phyloP scores from a whole-genome alignment of 2,329 filamentous ascomycete genomes.

The Fusarium caatingaense region DNA sequence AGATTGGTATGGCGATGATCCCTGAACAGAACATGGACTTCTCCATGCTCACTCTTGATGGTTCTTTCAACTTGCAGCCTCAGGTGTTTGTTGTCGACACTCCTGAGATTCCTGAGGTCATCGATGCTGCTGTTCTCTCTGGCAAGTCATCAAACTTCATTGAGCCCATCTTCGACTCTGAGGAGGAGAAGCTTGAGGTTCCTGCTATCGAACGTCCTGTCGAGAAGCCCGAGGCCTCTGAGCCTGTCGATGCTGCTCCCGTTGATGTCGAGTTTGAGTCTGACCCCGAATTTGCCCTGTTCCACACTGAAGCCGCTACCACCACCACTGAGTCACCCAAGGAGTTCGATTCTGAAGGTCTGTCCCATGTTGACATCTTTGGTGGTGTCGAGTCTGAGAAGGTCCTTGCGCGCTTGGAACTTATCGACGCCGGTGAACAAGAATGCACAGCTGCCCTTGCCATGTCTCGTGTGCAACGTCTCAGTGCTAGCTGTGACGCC shows the following conservation, averaged over 20 bases:
- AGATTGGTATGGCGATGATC: conserved; percentile 85
- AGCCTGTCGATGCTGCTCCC: conserved; percentile 43
- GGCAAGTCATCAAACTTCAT: conserved; percentile 74
- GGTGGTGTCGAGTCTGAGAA: conserved; percentile 73
- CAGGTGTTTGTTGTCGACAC: conserved; percentile 82
- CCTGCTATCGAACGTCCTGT: conserved; percentile 63
- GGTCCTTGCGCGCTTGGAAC: conserved; percentile 68
- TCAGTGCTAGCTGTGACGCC: conserved; percentile 55
- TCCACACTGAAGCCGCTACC: conserved; percentile 57
- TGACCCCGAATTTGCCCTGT: conserved; percentile 71
- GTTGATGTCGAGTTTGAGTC: conserved; percentile 70
- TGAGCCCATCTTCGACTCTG: conserved; percentile 56
- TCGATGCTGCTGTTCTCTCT: conserved; percentile 73
- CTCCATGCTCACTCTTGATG: conserved; percentile 73
- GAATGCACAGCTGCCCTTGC: conserved; percentile 58
- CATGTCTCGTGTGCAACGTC: conserved; percentile 62
- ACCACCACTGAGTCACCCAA: conserved; percentile 43
- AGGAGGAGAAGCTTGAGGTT: conserved; percentile 68
- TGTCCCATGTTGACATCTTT: conserved; percentile 58
- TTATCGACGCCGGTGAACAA: conserved; percentile 69
- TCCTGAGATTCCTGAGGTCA: conserved; percentile 69
- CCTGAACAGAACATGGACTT: conserved; percentile 83
- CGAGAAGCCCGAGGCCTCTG: conserved; percentile 50
- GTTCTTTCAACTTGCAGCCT: conserved; percentile 71
- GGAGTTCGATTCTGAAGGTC: conserved; percentile 58